A percentile compares a stretch with the other conserved stretches of the same genome.
Conservation (phyloP, 2,329 filamentous ascomycete genomes). For the Emergomyces orientalis region DNA sequence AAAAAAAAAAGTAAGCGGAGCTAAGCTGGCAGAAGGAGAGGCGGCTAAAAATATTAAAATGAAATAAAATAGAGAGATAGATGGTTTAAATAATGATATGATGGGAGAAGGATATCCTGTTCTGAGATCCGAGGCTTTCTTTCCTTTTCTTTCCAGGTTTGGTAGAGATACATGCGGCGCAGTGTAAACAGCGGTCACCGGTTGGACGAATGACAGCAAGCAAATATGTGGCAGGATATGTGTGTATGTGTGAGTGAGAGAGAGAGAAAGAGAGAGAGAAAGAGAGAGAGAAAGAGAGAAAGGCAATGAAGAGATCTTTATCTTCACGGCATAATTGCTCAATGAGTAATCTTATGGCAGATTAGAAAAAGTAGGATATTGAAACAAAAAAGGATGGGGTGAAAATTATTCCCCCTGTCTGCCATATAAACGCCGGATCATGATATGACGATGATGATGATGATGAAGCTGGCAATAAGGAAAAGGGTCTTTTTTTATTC, state of each 20-base stretch:
- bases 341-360: not conserved
- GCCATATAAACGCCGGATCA: constrained; percentile 4
- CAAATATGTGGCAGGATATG: not conserved
- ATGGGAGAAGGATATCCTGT: not conserved
- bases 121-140: not conserved
- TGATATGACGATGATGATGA: not conserved
- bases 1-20: not conserved
- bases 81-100: not conserved
- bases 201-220: not conserved
- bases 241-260: not conserved
- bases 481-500: not conserved
- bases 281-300: not conserved
- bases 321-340: not conserved
- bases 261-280: not conserved
- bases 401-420: not conserved
- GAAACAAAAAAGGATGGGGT: not conserved
- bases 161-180: not conserved
- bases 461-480: not conserved
- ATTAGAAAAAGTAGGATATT: not conserved
- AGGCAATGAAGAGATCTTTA: not conserved
- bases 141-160: not conserved
- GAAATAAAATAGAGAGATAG: not conserved
- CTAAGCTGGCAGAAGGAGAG: not conserved
- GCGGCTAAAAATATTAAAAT: not conserved
- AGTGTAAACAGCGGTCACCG: not conserved